Evolutionary conservation across 108 stramenopile species (phyloP).

Genomic region (Cyclotella baltica): DNA sequence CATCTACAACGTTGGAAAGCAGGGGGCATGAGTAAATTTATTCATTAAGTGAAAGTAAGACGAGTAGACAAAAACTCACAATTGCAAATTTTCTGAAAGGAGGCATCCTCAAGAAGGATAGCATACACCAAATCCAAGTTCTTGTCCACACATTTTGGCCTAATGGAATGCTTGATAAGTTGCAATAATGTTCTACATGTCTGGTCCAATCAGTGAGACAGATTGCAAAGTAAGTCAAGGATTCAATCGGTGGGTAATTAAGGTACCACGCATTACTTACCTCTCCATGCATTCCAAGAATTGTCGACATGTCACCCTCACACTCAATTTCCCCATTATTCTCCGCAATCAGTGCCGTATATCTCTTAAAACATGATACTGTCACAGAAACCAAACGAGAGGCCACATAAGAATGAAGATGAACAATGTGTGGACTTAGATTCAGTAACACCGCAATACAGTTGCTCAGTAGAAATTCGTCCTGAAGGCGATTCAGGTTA

Average conservation of each 20-base stretch:
- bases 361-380: slow-evolving; percentile 66
- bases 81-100: slow-evolving; percentile 56
- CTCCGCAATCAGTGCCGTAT: slow-evolving; percentile 38
- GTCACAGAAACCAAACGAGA: slow-evolving; percentile 79
- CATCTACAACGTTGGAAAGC: slow-evolving; percentile 8
- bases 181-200: slow-evolving; percentile 65
- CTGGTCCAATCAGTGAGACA: slow-evolving; percentile 6
- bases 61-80: slow-evolving; percentile 46
- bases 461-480: slow-evolving; percentile 83
- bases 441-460: slow-evolving; percentile 83
- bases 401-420: slow-evolving; percentile 78
- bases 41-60: background rate
- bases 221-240: background rate
- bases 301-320: slow-evolving; percentile 63
- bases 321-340: slow-evolving; percentile 36
- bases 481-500: slow-evolving; percentile 73
- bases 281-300: slow-evolving; percentile 78
- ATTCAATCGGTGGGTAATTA: background rate
- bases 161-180: slow-evolving; percentile 65
- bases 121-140: slow-evolving; percentile 84
- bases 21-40: background rate
- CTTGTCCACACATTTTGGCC: slow-evolving; percentile 63
- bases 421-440: slow-evolving; percentile 65
- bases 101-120: slow-evolving; percentile 73
- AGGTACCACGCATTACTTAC: slow-evolving; percentile 27